Evolutionary conservation across 164 flowering plant species (phyloP).

Genomic region (Akebia trifoliata): DNA sequence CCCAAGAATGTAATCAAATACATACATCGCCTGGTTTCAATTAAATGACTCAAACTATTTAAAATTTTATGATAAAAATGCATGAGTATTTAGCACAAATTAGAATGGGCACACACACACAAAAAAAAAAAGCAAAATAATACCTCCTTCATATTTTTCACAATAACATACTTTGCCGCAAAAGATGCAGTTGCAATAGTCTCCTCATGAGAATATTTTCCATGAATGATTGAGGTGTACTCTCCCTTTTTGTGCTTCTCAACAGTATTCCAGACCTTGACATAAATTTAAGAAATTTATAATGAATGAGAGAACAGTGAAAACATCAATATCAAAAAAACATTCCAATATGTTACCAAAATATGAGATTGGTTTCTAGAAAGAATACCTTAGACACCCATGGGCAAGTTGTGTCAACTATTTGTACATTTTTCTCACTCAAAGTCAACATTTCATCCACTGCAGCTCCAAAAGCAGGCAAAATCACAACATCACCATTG

Average conservation of each 20-base stretch:
- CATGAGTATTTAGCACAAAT: neutral
- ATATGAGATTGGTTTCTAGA: constrained; percentile 1
- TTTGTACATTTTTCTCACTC: constrained; percentile 77
- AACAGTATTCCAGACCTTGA: constrained; percentile 88
- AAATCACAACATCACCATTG: constrained; percentile 83
- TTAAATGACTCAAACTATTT: constrained; percentile 3
- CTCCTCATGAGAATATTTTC: constrained; percentile 92
- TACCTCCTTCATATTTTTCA: constrained; percentile 89
- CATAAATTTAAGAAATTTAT: constrained; percentile 1
- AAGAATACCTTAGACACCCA: constrained; percentile 90
- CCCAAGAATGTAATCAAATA: constrained; percentile 91
- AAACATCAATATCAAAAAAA: neutral
- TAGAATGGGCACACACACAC: neutral
- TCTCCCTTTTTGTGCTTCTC: constrained; percentile 98
- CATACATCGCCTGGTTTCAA: constrained; percentile 69
- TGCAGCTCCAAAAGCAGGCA: constrained; percentile 99
- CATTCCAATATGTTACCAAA: neutral
- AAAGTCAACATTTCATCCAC: constrained; percentile 83
- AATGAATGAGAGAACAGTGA: neutral
- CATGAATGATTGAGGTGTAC: constrained; percentile 92
- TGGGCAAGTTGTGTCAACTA: constrained; percentile 98
- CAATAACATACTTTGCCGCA: constrained; percentile 88
- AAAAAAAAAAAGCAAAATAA: constrained; percentile 2
- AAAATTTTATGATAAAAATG: neutral
- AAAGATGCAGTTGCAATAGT: constrained; percentile 95